These are phyloP conservation scores for Cyclotella baltica DNA, from an alignment of 108 stramenopile genomes.

Conservation along the genomic window DNA sequence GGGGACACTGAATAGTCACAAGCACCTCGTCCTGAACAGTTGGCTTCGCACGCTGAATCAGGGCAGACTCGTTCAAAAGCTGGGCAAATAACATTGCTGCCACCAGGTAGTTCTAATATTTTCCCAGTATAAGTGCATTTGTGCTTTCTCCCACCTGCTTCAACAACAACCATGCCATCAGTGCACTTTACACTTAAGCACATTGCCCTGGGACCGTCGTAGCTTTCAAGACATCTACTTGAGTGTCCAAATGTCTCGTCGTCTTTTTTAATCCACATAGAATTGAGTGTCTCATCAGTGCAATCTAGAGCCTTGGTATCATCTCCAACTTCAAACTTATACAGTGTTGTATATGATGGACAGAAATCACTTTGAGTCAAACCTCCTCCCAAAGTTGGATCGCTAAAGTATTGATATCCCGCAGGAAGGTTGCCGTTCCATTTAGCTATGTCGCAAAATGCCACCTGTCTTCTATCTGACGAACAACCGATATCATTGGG, in stretches of 20 bases:
- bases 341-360: constrained; percentile 40
- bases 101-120: constrained; percentile 40
- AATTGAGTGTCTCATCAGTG: constrained; percentile 20
- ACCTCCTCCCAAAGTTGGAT: constrained; percentile 41
- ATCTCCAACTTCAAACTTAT: constrained; percentile 35
- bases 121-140: constrained; percentile 42
- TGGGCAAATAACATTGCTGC: constrained; percentile 43
- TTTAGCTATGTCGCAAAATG: constrained; percentile 42
- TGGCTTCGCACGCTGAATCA: constrained; percentile 44
- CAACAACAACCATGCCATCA: constrained; percentile 32
- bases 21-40: constrained; percentile 48
- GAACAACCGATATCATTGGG: constrained; percentile 39
- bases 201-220: constrained; percentile 31
- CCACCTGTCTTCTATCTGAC: constrained; percentile 40
- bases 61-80: constrained; percentile 45
- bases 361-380: constrained; percentile 53
- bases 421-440: constrained; percentile 48
- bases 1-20: constrained; percentile 50
- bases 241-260: constrained; percentile 38
- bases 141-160: constrained; percentile 19
- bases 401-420: constrained; percentile 48
- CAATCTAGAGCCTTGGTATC: constrained; percentile 37
- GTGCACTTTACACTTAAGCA: constrained; percentile 42
- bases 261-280: constrained; percentile 23
- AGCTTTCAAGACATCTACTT: constrained; percentile 42